phyloP scores from a whole-genome alignment of 441 rosid species.

The Jatropha multifida region DNA sequence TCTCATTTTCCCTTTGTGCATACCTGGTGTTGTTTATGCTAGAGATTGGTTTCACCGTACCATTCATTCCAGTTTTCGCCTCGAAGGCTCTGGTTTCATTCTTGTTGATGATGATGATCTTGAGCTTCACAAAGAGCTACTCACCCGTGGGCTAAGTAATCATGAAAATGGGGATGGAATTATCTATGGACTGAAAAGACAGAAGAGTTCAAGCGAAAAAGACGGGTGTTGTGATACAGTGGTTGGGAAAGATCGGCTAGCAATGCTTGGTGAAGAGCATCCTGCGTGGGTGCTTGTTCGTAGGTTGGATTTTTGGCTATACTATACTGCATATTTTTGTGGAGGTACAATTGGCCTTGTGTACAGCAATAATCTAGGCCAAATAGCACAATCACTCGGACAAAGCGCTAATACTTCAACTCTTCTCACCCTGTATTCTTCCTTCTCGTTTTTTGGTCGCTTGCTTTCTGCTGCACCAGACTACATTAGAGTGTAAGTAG shows the following conservation, averaged over 20 bases:
- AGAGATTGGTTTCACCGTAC: constrained; percentile 66
- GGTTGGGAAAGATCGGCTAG: constrained; percentile 54
- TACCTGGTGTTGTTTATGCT: constrained; percentile 80
- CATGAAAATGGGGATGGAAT: constrained; percentile 37
- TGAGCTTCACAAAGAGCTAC: constrained; percentile 72
- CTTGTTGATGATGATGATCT: constrained; percentile 82
- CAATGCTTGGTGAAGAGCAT: constrained; percentile 79
- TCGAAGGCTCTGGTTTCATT: constrained; percentile 61
- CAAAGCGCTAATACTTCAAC: constrained; percentile 50
- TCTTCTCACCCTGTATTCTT: constrained; percentile 84
- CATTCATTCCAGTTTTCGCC: constrained; percentile 61
- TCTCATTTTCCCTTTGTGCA: constrained; percentile 64
- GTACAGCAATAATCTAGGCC: constrained; percentile 92
- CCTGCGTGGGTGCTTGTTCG: constrained; percentile 49
- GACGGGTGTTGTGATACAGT: constrained; percentile 51
- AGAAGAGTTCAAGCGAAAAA: constrained; percentile 30
- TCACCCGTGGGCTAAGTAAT: constrained; percentile 42
- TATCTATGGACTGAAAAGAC: constrained; percentile 21
- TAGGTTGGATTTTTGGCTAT: constrained; percentile 87
- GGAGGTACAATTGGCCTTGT: constrained; percentile 97
- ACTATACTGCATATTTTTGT: constrained; percentile 75
- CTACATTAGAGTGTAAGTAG: constrained; percentile 71
- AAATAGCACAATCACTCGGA: constrained; percentile 85
- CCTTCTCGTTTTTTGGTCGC: constrained; percentile 96
- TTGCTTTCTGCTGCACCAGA: constrained; percentile 87